phyloP scores from a whole-genome alignment of 108 stramenopile species.

The Cyclotella kingstonii region DNA sequence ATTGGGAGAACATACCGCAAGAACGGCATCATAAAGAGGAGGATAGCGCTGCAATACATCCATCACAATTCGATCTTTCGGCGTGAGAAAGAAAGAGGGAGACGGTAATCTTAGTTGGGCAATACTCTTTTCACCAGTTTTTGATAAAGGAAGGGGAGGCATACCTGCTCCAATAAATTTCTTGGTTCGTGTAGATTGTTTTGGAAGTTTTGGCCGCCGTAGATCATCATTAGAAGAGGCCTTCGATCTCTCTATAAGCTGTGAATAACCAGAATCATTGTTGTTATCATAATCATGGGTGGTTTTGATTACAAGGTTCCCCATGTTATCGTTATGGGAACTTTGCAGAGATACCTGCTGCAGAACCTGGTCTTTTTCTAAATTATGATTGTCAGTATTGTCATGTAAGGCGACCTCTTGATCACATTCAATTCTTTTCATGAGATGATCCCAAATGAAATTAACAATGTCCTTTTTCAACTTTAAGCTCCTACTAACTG shows the following conservation, averaged over 20 bases:
- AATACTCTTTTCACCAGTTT: background rate
- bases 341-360: no score
- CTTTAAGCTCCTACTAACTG: conserved; percentile 36
- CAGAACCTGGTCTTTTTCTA: background rate
- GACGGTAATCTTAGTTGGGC: background rate
- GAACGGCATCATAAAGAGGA: conserved; percentile 46
- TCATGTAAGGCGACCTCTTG: background rate
- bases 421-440: background rate
- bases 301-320: no score
- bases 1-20: conserved; percentile 8
- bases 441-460: conserved; percentile 28
- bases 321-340: background rate
- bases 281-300: no score
- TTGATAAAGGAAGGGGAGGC: background rate
- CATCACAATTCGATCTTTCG: conserved; percentile 58
- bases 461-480: conserved; percentile 66
- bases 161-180: background rate
- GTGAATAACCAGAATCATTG: no score
- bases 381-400: background rate
- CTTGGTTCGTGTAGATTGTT: no score
- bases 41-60: conserved; percentile 56
- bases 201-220: no score
- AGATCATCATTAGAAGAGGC: no score
- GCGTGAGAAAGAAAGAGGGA: conserved; percentile 15
- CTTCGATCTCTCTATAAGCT: no score